Evolutionary conservation across 2,329 filamentous ascomycete genomes (phyloP).

Genomic region (Cladosporium sp.): DNA sequence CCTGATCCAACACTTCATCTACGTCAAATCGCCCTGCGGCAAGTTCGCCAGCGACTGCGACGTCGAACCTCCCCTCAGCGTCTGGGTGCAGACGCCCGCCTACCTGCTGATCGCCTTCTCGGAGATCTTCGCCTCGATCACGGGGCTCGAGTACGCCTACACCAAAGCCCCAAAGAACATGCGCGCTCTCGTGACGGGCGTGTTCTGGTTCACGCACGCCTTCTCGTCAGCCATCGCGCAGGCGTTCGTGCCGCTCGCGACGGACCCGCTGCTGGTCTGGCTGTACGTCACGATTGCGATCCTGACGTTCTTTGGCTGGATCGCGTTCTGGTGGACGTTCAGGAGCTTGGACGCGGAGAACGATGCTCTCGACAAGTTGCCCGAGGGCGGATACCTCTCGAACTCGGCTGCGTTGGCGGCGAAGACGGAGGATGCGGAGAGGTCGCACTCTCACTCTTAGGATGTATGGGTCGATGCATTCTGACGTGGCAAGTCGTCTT

Average conservation of each 20-base stretch:
- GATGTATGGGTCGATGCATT: not conserved
- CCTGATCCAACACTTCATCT: conserved; percentile 56
- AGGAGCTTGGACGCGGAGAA: conserved; percentile 15
- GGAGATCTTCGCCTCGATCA: conserved; percentile 51
- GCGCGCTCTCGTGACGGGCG: conserved; percentile 51
- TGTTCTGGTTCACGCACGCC: conserved; percentile 63
- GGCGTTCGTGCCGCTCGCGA: conserved; percentile 59
- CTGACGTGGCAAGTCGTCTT: not conserved
- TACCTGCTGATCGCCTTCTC: conserved; percentile 48
- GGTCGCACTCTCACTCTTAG: not conserved
- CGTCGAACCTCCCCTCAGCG: conserved; percentile 37
- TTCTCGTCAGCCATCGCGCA: conserved; percentile 61
- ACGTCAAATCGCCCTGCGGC: conserved; percentile 46
- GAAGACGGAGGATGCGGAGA: conserved; percentile 14
- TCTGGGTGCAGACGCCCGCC: conserved; percentile 47
- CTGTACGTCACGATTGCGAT: conserved; percentile 43
- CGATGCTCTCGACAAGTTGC: conserved; percentile 13
- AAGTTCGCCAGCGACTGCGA: conserved; percentile 36
- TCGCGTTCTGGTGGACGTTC: conserved; percentile 17
- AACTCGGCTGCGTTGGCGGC: conserved; percentile 12
- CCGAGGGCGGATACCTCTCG: conserved; percentile 15
- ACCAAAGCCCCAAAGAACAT: conserved; percentile 48
- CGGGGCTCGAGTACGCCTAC: conserved; percentile 50
- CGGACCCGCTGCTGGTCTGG: conserved; percentile 66
- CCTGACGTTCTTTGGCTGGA: conserved; percentile 14